Evolutionary conservation across 805 yeast genomes (phyloP).

Genomic region (Jamesozyma lodderae): DNA sequence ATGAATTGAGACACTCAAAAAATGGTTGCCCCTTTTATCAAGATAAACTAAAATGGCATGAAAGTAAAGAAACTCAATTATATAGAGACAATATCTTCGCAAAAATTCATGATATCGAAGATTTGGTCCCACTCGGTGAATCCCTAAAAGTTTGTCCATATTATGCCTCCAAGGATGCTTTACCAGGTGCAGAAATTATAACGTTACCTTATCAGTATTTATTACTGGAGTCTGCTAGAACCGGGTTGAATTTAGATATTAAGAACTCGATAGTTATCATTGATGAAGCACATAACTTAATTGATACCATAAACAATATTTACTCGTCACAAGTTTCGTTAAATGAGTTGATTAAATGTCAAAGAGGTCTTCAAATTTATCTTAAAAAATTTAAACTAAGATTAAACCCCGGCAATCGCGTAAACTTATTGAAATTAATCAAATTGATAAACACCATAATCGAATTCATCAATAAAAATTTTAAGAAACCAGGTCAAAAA

Average conservation of each 20-base stretch:
- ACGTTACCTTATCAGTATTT: slow-evolving; percentile 81
- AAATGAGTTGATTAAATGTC: slow-evolving; percentile 38
- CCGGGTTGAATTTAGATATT: slow-evolving; percentile 48
- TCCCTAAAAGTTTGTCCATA: slow-evolving; percentile 65
- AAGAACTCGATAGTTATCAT: slow-evolving; percentile 62
- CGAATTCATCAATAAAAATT: slow-evolving; percentile 35
- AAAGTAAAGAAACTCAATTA: slow-evolving; percentile 31
- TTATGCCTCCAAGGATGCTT: slow-evolving; percentile 57
- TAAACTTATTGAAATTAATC: slow-evolving; percentile 54
- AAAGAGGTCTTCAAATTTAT: slow-evolving; percentile 46
- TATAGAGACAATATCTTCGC: slow-evolving; percentile 51
- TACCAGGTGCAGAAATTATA: slow-evolving; percentile 57
- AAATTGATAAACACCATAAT: slow-evolving; percentile 47
- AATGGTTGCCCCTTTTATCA: slow-evolving; percentile 20
- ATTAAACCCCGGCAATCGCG: slow-evolving; percentile 62
- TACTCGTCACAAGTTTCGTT: slow-evolving; percentile 52
- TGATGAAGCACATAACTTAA: slow-evolving; percentile 87
- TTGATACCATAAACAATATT: slow-evolving; percentile 66
- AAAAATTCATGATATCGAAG: slow-evolving; percentile 70
- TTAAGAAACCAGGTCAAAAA: slow-evolving; percentile 44
- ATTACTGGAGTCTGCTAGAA: slow-evolving; percentile 51
- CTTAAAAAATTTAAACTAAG: slow-evolving; percentile 50
- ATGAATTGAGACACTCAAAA: slow-evolving; percentile 49
- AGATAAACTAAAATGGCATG: slow-evolving; percentile 35
- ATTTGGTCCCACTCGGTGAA: slow-evolving; percentile 52